A percentile compares a stretch with the other conserved stretches of the same genome.
Evolutionary conservation across 805 yeast genomes (phyloP).

Genomic region (Candida awuae): DNA sequence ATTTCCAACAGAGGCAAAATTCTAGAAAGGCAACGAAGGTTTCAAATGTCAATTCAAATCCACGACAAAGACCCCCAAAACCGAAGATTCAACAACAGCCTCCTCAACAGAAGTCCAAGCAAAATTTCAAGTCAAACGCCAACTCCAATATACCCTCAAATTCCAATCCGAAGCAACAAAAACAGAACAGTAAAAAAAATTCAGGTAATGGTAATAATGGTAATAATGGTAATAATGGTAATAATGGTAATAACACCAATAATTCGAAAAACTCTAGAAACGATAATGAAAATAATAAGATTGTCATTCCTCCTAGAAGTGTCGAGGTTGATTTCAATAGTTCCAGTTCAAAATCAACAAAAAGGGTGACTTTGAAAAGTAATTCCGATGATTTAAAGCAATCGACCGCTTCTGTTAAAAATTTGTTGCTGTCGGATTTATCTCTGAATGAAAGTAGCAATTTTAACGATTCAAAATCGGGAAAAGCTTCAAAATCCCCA

Average conservation of each 20-base stretch:
- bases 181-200: constrained; percentile 36
- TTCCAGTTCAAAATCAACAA: constrained; percentile 2
- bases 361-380: constrained; percentile 13
- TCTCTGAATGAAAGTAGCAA: neutral
- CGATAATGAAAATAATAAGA: constrained; percentile 6
- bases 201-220: constrained; percentile 44
- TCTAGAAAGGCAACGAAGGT: constrained; percentile 1
- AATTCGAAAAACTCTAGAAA: no score
- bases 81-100: neutral
- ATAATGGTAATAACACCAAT: no score
- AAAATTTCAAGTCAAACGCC: neutral
- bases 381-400: constrained; percentile 17
- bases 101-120: neutral
- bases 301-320: constrained; percentile 26
- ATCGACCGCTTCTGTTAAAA: constrained; percentile 19
- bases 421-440: constrained; percentile 13
- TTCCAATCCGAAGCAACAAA: neutral
- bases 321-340: constrained; percentile 17
- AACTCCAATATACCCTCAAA: neutral
- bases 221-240: constrained; percentile 33
- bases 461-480: constrained; percentile 2
- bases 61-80: neutral
- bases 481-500: constrained; percentile 14
- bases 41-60: constrained; percentile 3
- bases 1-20: neutral